A percentile compares a stretch with the other conserved stretches of the same genome.
These are phyloP conservation scores for Aegilops tauschii DNA, from an alignment of 176 grass and related monocot genomes.

Conservation along the genomic window DNA sequence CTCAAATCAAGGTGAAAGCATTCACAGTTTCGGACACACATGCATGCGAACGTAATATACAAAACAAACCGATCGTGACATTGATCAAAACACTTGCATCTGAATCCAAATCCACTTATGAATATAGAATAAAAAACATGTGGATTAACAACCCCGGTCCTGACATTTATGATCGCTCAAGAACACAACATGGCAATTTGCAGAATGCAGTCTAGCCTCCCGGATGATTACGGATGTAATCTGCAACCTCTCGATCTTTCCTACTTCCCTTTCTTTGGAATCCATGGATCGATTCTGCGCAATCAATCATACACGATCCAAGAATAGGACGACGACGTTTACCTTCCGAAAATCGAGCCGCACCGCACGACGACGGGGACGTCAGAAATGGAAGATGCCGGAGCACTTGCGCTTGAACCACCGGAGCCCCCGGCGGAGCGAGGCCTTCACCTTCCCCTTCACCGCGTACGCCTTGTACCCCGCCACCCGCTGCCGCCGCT, in stretches of 20 bases:
- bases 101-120: not conserved
- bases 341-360: not conserved
- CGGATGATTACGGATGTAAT: not conserved
- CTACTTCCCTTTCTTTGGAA: not conserved
- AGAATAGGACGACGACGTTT: not conserved
- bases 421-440: slow-evolving; percentile 60
- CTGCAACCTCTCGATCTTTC: not conserved
- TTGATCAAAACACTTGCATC: not conserved
- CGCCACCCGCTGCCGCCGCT: slow-evolving; percentile 60
- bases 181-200: not conserved
- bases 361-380: too few species aligned
- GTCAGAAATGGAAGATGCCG: slow-evolving; percentile 48
- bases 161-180: not conserved
- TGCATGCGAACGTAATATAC: not conserved
- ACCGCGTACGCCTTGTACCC: slow-evolving; percentile 76
- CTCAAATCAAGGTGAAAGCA: too few species aligned
- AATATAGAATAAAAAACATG: not conserved
- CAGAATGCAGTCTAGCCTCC: not conserved
- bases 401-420: slow-evolving; percentile 90
- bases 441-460: slow-evolving; percentile 75
- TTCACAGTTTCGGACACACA: too few species aligned
- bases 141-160: not conserved
- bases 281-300: not conserved
- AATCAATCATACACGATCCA: not conserved
- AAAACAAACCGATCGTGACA: not conserved